Evolutionary conservation across 2,329 filamentous ascomycete species (phyloP).

Genomic region (Epichloe festucae): DNA sequence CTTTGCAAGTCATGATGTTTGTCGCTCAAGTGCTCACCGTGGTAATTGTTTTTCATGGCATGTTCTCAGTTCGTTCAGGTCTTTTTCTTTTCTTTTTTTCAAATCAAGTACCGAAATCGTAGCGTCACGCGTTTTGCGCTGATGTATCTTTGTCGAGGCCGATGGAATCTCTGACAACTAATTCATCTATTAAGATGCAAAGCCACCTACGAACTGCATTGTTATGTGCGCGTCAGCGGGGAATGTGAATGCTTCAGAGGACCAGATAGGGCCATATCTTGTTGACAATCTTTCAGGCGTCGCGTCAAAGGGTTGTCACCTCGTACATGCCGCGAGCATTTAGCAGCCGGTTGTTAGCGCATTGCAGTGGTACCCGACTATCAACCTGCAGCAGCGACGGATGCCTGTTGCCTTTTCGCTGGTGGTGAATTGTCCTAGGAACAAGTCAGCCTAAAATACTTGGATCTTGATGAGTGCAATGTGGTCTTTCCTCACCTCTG

Average conservation of each 20-base stretch:
- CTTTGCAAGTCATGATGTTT: neutral
- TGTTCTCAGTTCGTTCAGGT: neutral
- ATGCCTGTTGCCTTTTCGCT: conserved; percentile 29
- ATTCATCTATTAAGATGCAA: neutral
- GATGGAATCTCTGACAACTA: neutral
- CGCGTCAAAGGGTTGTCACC: neutral
- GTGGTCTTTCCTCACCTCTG: conserved; percentile 26
- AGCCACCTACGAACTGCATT: conserved; percentile 3
- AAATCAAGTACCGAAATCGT: neutral
- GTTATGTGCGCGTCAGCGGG: conserved; percentile 4
- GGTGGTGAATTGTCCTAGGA: conserved; percentile 24
- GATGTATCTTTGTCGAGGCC: neutral
- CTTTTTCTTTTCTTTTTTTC: neutral
- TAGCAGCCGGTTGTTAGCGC: neutral
- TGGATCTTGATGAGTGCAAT: conserved; percentile 4
- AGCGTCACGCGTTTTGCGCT: neutral
- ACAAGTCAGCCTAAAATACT: conserved; percentile 14
- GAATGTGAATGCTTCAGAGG: neutral
- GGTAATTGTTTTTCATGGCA: neutral
- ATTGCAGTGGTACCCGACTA: neutral
- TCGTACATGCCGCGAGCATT: neutral
- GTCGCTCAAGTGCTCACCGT: conserved; percentile 2
- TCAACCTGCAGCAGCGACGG: conserved; percentile 27
- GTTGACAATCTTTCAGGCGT: neutral
- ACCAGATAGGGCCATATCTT: conserved; percentile 3